These are phyloP conservation scores for Tagetes erecta DNA, from an alignment of 129 eudicot genomes.

Conservation along the genomic window DNA sequence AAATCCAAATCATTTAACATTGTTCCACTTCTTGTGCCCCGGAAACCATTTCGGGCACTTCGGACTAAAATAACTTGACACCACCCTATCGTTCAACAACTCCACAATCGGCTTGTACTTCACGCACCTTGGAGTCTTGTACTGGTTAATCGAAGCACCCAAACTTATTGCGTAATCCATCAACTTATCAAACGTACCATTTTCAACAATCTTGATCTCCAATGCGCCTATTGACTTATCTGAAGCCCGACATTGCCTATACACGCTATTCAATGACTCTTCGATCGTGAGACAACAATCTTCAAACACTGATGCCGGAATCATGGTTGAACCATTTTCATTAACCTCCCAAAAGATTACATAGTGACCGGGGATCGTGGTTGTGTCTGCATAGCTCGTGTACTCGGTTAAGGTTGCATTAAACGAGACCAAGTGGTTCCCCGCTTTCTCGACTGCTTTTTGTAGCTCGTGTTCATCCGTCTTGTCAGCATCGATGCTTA, in stretches of 20 bases:
- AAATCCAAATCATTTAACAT: constrained; percentile 27
- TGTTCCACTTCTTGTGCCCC: constrained; percentile 58
- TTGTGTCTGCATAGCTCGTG: constrained; percentile 49
- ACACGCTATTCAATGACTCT: constrained; percentile 47
- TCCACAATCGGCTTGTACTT: constrained; percentile 45
- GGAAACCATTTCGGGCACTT: constrained; percentile 67
- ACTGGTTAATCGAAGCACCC: constrained; percentile 70
- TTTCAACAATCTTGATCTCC: constrained; percentile 53
- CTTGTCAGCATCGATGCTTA: constrained; percentile 54
- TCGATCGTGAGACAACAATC: constrained; percentile 41
- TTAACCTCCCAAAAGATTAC: constrained; percentile 32
- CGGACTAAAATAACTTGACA: constrained; percentile 50
- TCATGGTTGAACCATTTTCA: constrained; percentile 1
- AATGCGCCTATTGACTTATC: constrained; percentile 56
- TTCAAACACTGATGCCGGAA: constrained; percentile 11
- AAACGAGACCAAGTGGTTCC: constrained; percentile 27
- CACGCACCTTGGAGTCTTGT: constrained; percentile 71
- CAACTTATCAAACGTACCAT: constrained; percentile 65
- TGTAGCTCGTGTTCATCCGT: constrained; percentile 54
- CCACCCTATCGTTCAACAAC: constrained; percentile 48
- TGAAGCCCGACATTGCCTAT: constrained; percentile 44
- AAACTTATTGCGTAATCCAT: constrained; percentile 61
- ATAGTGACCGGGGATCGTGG: constrained; percentile 55
- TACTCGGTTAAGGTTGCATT: constrained; percentile 41
- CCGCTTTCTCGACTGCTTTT: constrained; percentile 40